Base-by-base conservation (phyloP, 768 basidiomycete species). In the Hericium erinaceus region DNA sequence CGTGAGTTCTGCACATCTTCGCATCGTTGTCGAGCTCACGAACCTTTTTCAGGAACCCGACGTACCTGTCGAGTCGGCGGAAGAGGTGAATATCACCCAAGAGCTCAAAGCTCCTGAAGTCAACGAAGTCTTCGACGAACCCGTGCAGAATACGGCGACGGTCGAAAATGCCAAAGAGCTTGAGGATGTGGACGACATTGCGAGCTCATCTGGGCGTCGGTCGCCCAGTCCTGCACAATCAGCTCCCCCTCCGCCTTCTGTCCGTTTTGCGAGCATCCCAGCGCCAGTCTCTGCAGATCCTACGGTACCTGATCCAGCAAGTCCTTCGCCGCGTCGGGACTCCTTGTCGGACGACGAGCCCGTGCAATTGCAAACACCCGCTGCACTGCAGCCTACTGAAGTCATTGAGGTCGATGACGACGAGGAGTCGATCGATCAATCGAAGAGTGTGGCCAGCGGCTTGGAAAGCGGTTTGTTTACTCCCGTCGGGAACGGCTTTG, bases 241-340 rank as follows among this genome's bases (percentile, higher is more conserved):
- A n/a, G 44, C 15, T 46, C 16, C 12, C 44, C 16, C 18, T 46
- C 3, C 16, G 9, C 44, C 44, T 18, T 20, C 44, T 46, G 44
- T 18, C 20, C 41, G n/a, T 24, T 22, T 15, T 20, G n/a, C n/a
- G 46, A 20, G 37, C 22, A 48, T 63, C 37, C 62, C 62, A 4
- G 62, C 62, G 3, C 62, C 62, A 15, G 56, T 61, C 24, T 40
- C 58, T 13, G 62, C 62, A 18, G 62, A 63, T n/a, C 62, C 62
- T 48, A 62, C 57, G 9, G 60, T 63, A 22, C 62, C 58, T 38
- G 62, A 63, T 38, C 62, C 62, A 15, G 58, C 49, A 24, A 51
- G 49, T 24, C 22, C 8, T 26, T 16, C 28, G 6, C 49, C 18
- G 18, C 56, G 18, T 52, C 55, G 12, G 52, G 57, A 26, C 9